phyloP scores from a whole-genome alignment of 2,329 filamentous ascomycete species.

The Remersonia thermophila region DNA sequence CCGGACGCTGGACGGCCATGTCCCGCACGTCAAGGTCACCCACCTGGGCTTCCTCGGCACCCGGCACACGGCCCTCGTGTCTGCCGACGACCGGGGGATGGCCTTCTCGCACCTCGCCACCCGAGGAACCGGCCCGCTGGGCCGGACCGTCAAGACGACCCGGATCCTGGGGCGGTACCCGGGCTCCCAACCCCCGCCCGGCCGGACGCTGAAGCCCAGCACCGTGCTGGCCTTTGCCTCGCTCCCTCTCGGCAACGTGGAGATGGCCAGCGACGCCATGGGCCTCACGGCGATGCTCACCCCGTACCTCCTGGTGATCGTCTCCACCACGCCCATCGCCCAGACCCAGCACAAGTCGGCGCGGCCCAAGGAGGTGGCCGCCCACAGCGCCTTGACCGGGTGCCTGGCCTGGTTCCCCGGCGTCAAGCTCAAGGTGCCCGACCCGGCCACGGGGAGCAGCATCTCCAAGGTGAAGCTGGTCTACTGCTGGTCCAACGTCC shows the following conservation, averaged over 20 bases:
- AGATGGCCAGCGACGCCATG: slow-evolving; percentile 74
- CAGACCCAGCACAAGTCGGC: slow-evolving; percentile 93
- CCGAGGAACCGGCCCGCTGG: slow-evolving; percentile 75
- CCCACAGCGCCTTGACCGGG: slow-evolving; percentile 84
- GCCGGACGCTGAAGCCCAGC: slow-evolving; percentile 73
- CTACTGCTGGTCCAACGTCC: slow-evolving; percentile 97
- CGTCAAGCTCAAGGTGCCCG: slow-evolving; percentile 73
- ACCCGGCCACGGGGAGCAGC: slow-evolving; percentile 52
- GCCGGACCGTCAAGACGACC: slow-evolving; percentile 75
- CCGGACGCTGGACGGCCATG: slow-evolving; percentile 67
- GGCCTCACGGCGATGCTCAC: slow-evolving; percentile 92
- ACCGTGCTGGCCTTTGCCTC: slow-evolving; percentile 87
- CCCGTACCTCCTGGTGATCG: slow-evolving; percentile 88
- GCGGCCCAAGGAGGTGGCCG: slow-evolving; percentile 78
- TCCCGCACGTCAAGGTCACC: slow-evolving; percentile 63
- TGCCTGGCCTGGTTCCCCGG: slow-evolving; percentile 96
- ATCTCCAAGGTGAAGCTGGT: slow-evolving; percentile 77
- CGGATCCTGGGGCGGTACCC: slow-evolving; percentile 88
- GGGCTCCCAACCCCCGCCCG: slow-evolving; percentile 46
- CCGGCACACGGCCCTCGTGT: slow-evolving; percentile 85
- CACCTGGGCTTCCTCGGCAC: slow-evolving; percentile 94
- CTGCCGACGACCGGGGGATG: slow-evolving; percentile 91
- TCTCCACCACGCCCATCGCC: slow-evolving; percentile 90
- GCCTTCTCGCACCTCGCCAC: slow-evolving; percentile 95
- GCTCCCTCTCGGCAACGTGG: slow-evolving; percentile 85